Evolutionary conservation across 805 yeast genomes (phyloP), one percentile per base, ranked within the genome.

Genomic region (Starmerella bombicola): DNA sequence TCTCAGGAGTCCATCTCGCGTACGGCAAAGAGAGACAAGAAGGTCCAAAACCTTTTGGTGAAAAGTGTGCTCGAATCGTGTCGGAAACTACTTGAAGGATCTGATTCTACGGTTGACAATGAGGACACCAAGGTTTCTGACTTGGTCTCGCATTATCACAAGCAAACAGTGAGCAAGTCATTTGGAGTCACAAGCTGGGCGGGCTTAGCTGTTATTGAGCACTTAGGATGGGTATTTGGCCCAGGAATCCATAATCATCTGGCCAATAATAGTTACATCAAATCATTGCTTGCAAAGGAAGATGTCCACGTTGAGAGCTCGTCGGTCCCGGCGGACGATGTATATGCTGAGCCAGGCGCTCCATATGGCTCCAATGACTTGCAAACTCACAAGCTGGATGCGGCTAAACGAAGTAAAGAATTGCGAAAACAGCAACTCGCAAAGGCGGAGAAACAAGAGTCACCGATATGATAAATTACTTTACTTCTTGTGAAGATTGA

Each of bases 1-100:
- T 60, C 71, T 1, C 68, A 66, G 32, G 67, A 71, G 18, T 71
- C 80, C 0, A 63, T 76, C 4, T 75, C 76, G 43, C 71, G 67
- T 38, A 54, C 75, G 3, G 70, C 78, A 21, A 78, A 78, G 49
- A 74, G 71, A 52, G 81, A 76, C 46, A 77, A 74, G 55, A 70
- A 69, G 44, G 74, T 70, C 29, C 64, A 73, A 20, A 72, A 73
- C 46, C 70, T 45, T 22, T 36, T 81, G 1, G 64, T 77, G 1
- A 74, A 76, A 56, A 65, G 76, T 52, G 79, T 77, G 44, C 73
- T 76, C 16, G 56, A 68, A 30, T 58, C 58, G 28, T 73, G 47
- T 79, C 0, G 60, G 76, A 9, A 64, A 63, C 37, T 53, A 54
- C 15, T 69, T 38, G 37, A 38, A 12, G 43, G 17, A 15, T 38